These are phyloP conservation scores for Agrostemma githago DNA, from an alignment of 148 eudicot species.

Conservation along the genomic window DNA sequence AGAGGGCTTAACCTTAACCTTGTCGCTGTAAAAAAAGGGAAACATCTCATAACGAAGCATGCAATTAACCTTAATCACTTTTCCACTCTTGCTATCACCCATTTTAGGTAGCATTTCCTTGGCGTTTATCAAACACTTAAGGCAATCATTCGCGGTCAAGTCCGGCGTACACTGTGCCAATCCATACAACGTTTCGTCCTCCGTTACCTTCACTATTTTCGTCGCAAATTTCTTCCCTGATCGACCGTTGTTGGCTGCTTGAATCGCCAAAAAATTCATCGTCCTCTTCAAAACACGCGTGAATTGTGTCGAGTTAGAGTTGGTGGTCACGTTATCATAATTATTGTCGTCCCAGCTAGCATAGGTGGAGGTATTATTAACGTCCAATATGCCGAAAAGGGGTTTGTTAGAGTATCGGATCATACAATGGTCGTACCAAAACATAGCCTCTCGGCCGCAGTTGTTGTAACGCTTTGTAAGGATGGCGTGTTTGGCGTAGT, in stretches of 20 bases:
- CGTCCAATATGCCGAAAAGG: background rate
- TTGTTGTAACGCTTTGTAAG: background rate
- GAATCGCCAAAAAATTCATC: background rate
- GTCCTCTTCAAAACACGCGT: background rate
- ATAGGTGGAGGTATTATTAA: background rate
- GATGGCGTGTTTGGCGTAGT: background rate
- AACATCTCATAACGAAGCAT: conserved; percentile 5
- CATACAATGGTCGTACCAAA: conserved; percentile 16
- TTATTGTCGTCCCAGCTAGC: background rate
- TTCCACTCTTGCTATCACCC: conserved; percentile 5
- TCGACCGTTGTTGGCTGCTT: conserved; percentile 18
- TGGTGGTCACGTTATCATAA: background rate
- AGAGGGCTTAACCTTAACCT: background rate
- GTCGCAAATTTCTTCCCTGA: conserved; percentile 27
- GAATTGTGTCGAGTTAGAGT: background rate
- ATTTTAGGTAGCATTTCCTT: background rate
- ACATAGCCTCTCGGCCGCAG: background rate
- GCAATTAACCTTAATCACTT: background rate
- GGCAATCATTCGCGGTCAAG: conserved; percentile 17
- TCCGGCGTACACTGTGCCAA: conserved; percentile 30
- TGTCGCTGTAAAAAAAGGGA: conserved; percentile 10
- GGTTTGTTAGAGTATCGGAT: conserved; percentile 3
- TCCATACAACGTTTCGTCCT: conserved; percentile 9
- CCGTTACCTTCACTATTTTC: conserved; percentile 3
- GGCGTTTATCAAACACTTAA: background rate